Conservation (phyloP, 139 green algal species). For the Coelastrella sp. region DNA sequence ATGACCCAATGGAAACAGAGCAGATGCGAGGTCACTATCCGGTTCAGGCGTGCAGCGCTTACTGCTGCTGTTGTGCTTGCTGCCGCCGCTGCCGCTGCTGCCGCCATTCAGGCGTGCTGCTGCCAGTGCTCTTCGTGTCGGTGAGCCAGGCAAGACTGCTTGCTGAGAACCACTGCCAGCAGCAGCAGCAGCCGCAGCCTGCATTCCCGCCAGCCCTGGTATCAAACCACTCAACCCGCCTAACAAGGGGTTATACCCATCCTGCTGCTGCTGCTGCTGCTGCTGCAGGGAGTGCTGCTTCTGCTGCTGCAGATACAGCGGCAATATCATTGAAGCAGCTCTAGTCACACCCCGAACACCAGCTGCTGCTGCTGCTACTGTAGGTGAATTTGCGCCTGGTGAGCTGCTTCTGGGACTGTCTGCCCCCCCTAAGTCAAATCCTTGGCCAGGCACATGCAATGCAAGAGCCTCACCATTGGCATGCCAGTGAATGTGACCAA, state of each 20-base stretch:
- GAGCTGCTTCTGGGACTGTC: slow-evolving; percentile 33
- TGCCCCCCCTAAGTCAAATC: background rate
- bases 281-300: slow-evolving; percentile 1
- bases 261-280: slow-evolving; percentile 27
- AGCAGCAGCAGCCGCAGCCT: slow-evolving; percentile 13
- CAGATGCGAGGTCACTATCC: slow-evolving; percentile 15
- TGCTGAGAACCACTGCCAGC: background rate
- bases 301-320: slow-evolving; percentile 1
- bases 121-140: background rate
- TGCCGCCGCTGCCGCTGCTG: slow-evolving; percentile 32
- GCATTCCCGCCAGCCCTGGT: background rate
- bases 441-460: slow-evolving; percentile 31
- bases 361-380: slow-evolving; percentile 17
- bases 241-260: background rate
- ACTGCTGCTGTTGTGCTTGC: slow-evolving; percentile 24
- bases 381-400: background rate
- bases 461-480: slow-evolving; percentile 45
- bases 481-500: slow-evolving; percentile 45
- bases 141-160: slow-evolving; percentile 4
- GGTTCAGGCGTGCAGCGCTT: slow-evolving; percentile 51
- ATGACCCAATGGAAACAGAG: slow-evolving; percentile 11
- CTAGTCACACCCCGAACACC: background rate
- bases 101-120: background rate
- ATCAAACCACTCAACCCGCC: background rate
- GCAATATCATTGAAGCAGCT: background rate